Evolutionary conservation across 148 eudicot genomes (phyloP).

Genomic region (Silene uniflora): DNA sequence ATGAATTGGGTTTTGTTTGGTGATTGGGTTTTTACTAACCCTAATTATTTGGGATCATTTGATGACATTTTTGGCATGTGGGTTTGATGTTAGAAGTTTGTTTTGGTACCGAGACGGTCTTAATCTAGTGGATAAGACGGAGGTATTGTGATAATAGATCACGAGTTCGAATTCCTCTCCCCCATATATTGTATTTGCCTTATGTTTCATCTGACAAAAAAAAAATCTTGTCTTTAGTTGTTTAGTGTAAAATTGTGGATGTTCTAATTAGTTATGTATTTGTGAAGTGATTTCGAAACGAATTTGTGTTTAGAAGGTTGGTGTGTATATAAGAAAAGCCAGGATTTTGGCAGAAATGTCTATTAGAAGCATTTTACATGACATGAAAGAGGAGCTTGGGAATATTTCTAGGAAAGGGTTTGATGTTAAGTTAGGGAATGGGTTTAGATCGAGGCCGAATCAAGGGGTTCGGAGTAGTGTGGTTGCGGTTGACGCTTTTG

Average conservation of each 20-base stretch:
- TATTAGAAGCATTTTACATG: conserved; percentile 63
- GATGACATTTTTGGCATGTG: no score
- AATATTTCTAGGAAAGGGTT: conserved; percentile 76
- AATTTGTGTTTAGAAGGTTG: not conserved
- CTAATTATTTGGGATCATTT: not conserved
- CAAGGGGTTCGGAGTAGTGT: conserved; percentile 64
- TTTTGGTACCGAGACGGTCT: not conserved
- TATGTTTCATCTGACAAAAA: no score
- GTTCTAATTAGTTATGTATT: not conserved
- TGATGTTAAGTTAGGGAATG: conserved; percentile 53
- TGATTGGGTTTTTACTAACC: conserved; percentile 1
- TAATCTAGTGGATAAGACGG: no score
- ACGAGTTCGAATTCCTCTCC: no score
- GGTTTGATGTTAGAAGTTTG: conserved; percentile 14
- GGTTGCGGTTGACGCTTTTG: conserved; percentile 54
- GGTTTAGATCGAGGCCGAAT: conserved; percentile 71
- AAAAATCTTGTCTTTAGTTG: not conserved
- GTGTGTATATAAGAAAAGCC: conserved; percentile 2
- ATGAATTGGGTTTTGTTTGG: no score
- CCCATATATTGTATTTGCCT: no score
- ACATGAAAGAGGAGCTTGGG: conserved; percentile 77
- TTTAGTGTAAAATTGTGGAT: conserved; percentile 1
- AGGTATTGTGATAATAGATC: no score
- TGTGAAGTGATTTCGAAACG: conserved; percentile 4
- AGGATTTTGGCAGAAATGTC: conserved; percentile 41